A percentile compares a stretch with the other conserved stretches of the same genome.
Conservation (phyloP, 306 rosid species). For the Chamaecrista fasciculata region DNA sequence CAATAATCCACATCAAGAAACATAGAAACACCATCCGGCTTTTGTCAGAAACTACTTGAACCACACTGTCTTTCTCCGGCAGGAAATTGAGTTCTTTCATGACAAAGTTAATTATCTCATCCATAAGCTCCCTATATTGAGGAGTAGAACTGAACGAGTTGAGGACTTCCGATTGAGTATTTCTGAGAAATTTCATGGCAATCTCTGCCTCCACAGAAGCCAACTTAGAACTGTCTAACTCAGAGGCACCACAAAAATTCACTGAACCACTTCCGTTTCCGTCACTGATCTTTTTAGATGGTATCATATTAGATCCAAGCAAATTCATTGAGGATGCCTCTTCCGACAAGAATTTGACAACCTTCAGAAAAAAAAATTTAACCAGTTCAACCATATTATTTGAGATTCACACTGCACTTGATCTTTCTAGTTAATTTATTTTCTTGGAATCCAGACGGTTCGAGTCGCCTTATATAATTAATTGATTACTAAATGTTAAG, state of each 20-base stretch:
- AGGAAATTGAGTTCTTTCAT: conserved; percentile 30
- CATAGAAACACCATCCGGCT: conserved; percentile 30
- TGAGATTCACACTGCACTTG: neutral
- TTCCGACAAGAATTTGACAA: conserved; percentile 7
- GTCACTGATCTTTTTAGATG: neutral
- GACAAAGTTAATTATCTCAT: conserved; percentile 46
- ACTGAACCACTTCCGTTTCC: neutral
- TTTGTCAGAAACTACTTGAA: conserved; percentile 34
- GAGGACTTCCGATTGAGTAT: conserved; percentile 37
- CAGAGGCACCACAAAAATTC: conserved; percentile 11
- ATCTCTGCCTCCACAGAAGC: conserved; percentile 37
- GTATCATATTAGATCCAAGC: conserved; percentile 20
- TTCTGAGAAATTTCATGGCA: conserved; percentile 29
- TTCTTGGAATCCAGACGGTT: conserved; percentile 5
- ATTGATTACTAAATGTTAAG: neutral
- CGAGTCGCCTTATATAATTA: conserved; percentile 1
- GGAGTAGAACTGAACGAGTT: conserved; percentile 34
- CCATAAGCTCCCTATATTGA: conserved; percentile 52
- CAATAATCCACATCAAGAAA: conserved; percentile 49
- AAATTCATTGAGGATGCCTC: conserved; percentile 22
- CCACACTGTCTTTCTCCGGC: conserved; percentile 36
- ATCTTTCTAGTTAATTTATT: neutral
- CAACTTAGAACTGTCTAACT: neutral
- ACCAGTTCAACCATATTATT: neutral
- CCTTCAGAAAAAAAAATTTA: too few relatives aligned